Evolutionary conservation across 805 yeast genomes (phyloP).

Genomic region (Isabelozyma pseudorhagii): DNA sequence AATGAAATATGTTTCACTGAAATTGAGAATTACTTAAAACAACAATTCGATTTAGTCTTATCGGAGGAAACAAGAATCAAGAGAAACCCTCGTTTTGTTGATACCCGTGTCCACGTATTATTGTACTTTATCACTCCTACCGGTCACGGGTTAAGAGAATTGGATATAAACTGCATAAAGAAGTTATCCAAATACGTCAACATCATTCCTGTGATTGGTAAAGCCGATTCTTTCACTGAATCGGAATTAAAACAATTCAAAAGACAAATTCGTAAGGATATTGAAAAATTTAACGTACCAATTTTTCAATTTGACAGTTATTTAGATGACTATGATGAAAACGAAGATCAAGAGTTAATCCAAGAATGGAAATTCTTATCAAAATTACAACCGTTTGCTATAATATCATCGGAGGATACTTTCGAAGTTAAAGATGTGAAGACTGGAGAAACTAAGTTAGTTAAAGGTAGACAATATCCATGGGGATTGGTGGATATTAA

Average conservation of each 20-base stretch:
- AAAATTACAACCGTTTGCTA: slow-evolving; percentile 71
- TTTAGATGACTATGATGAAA: slow-evolving; percentile 54
- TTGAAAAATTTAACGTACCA: slow-evolving; percentile 68
- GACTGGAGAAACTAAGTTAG: slow-evolving; percentile 42
- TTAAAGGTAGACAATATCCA: slow-evolving; percentile 66
- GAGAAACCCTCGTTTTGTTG: slow-evolving; percentile 81
- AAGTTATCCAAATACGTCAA: slow-evolving; percentile 70
- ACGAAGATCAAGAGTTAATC: slow-evolving; percentile 71
- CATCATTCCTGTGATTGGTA: slow-evolving; percentile 77
- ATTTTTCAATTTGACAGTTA: slow-evolving; percentile 66
- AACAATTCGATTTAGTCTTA: slow-evolving; percentile 73
- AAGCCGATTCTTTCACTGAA: slow-evolving; percentile 74
- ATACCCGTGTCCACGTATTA: slow-evolving; percentile 74
- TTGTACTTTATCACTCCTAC: slow-evolving; percentile 75
- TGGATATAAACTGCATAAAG: slow-evolving; percentile 72
- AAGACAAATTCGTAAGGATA: slow-evolving; percentile 56
- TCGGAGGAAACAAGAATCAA: slow-evolving; percentile 84
- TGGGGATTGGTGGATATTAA: slow-evolving; percentile 68
- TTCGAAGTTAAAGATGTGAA: slow-evolving; percentile 36
- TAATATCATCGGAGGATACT: slow-evolving; percentile 62
- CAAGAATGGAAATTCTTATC: slow-evolving; percentile 65
- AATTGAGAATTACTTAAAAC: slow-evolving; percentile 63
- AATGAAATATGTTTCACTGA: slow-evolving; percentile 66
- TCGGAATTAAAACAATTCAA: slow-evolving; percentile 62
- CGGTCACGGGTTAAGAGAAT: slow-evolving; percentile 75